Evolutionary conservation across 345 rosid genomes (phyloP).

Genomic region (Lepidium aucheri): DNA sequence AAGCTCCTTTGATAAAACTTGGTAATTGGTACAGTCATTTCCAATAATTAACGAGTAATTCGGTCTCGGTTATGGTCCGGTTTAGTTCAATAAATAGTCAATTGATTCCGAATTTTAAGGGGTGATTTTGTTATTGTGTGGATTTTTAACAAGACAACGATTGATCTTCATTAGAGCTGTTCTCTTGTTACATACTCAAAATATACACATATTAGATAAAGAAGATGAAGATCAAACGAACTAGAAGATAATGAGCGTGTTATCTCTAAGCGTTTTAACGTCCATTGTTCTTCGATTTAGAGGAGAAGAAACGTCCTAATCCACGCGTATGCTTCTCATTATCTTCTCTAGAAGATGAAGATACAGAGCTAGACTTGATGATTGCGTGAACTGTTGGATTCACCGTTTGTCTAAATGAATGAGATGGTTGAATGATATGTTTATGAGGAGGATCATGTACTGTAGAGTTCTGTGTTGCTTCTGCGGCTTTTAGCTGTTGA

Average conservation of each 20-base stretch:
- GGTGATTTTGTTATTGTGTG: not conserved
- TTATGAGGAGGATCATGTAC: conserved; percentile 11
- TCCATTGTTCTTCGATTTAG: conserved; percentile 34
- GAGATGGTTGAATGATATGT: conserved; percentile 23
- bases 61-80: not conserved
- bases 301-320: conserved; percentile 45
- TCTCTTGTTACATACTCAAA: conserved; percentile 15
- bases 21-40: not conserved
- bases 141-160: not conserved
- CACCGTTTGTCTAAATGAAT: conserved; percentile 17
- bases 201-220: conserved; percentile 19
- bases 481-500: conserved; percentile 13
- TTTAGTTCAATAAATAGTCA: not conserved
- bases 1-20: not conserved
- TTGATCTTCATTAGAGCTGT: not conserved
- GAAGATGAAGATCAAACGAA: not conserved
- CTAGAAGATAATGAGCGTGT: conserved; percentile 17
- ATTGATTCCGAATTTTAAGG: not conserved
- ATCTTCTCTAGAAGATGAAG: conserved; percentile 30
- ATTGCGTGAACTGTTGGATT: conserved; percentile 29
- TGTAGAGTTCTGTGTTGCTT: conserved; percentile 18
- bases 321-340: conserved; percentile 37
- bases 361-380: conserved; percentile 41
- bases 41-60: not conserved
- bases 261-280: conserved; percentile 18